phyloP scores from a whole-genome alignment of 495 filamentous ascomycete species.

The Ascodesmis nigricans region DNA sequence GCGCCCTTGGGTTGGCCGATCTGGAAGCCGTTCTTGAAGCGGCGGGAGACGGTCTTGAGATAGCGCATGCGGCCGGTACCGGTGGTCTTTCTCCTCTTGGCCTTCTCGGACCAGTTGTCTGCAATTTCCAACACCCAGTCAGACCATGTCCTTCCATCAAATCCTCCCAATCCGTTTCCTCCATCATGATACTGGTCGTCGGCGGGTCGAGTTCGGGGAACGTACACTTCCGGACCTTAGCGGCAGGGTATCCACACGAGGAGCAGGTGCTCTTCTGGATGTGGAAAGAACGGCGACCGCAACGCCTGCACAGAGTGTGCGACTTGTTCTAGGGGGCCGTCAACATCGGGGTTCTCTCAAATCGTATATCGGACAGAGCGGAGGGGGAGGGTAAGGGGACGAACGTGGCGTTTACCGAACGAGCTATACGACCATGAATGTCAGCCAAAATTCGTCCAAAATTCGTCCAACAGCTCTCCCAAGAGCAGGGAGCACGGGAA shows the following conservation, averaged over 20 bases:
- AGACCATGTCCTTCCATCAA: slow-evolving; percentile 1
- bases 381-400: slow-evolving; percentile 5
- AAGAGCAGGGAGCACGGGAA: too few relatives aligned
- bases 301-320: slow-evolving; percentile 97
- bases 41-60: slow-evolving; percentile 70
- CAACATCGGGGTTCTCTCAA: slow-evolving; percentile 8
- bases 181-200: too few relatives aligned
- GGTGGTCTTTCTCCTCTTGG: slow-evolving; percentile 97
- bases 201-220: slow-evolving; percentile 17
- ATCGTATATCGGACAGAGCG: slow-evolving; percentile 29
- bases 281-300: slow-evolving; percentile 92
- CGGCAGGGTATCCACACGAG: slow-evolving; percentile 90
- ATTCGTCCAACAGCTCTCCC: slow-evolving; percentile 4
- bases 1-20: slow-evolving; percentile 69
- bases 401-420: slow-evolving; percentile 22
- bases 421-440: slow-evolving; percentile 14
- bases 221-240: slow-evolving; percentile 97
- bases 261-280: slow-evolving; percentile 98
- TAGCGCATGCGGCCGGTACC: slow-evolving; percentile 83
- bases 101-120: slow-evolving; percentile 92
- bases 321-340: slow-evolving; percentile 74
- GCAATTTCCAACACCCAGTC: slow-evolving; percentile 1
- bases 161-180: not conserved
- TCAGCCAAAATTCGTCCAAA: slow-evolving; percentile 3
- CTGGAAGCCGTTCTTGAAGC: slow-evolving; percentile 94